Evolutionary conservation across 2,329 filamentous ascomycete genomes (phyloP).

Genomic region (Cladosporium sp.): DNA sequence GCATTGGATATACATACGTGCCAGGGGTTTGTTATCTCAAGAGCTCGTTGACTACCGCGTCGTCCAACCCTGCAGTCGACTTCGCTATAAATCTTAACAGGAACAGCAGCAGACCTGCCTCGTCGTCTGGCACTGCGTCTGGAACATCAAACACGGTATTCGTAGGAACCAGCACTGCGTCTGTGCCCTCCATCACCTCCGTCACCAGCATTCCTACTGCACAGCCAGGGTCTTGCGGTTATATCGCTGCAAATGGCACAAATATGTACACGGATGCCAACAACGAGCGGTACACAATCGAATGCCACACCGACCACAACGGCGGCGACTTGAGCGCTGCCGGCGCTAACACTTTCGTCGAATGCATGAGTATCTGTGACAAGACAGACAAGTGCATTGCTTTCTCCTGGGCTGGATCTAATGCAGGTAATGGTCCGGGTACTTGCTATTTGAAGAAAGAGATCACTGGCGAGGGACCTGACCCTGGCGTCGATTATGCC

Average conservation of each 20-base stretch:
- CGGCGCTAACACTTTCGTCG: conserved; percentile 17
- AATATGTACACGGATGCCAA: conserved; percentile 3
- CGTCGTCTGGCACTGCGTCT: neutral
- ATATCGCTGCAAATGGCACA: neutral
- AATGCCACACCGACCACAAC: conserved; percentile 20
- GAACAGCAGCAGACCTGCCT: neutral
- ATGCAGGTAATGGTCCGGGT: conserved; percentile 14
- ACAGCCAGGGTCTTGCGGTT: conserved; percentile 3
- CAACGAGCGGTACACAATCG: conserved; percentile 14
- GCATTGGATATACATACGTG: conserved; percentile 17
- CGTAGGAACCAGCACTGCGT: too few species aligned
- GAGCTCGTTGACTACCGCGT: neutral
- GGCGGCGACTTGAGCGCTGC: conserved; percentile 21
- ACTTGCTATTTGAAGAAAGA: conserved; percentile 16
- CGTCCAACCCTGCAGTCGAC: neutral
- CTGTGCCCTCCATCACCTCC: neutral
- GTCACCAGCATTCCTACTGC: neutral
- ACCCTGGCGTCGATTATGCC: conserved; percentile 14
- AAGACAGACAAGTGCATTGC: conserved; percentile 16
- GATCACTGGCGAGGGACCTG: neutral
- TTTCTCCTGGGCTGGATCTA: conserved; percentile 17
- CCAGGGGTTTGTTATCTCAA: conserved; percentile 19
- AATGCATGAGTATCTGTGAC: conserved; percentile 24
- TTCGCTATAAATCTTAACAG: conserved; percentile 2
- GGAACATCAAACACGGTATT: too few species aligned